A percentile compares a stretch with the other conserved stretches of the same genome.
Evolutionary conservation across 2,329 filamentous ascomycete genomes (phyloP).

Genomic region (Dryadomyces quercivorus): DNA sequence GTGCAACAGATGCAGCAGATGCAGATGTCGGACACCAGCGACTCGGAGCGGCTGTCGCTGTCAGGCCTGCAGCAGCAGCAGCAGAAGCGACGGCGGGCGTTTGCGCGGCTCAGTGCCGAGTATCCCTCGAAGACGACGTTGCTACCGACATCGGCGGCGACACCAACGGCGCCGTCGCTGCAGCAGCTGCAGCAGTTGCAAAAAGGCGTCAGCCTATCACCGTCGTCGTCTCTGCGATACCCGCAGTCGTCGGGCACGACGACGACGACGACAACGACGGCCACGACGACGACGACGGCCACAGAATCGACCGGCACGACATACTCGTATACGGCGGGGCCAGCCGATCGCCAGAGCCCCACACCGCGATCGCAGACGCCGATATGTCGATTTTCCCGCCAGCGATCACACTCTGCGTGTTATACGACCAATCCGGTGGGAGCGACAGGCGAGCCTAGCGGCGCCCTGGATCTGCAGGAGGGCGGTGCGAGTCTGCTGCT

Average conservation of each 20-base stretch:
- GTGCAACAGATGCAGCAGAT: slow-evolving; percentile 25
- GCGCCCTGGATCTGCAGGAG: not conserved
- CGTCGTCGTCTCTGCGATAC: not conserved
- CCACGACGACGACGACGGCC: too few species aligned
- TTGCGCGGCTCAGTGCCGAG: slow-evolving; percentile 4
- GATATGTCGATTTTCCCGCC: not conserved
- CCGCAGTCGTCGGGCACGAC: not conserved
- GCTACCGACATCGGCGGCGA: not conserved
- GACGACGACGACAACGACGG: too few species aligned
- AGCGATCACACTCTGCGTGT: not conserved
- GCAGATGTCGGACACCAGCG: slow-evolving; percentile 14
- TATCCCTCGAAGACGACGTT: not conserved
- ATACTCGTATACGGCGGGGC: too few species aligned
- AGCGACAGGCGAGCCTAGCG: not conserved
- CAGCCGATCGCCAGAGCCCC: not conserved
- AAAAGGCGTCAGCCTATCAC: not conserved
- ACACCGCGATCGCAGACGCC: not conserved
- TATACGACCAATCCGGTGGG: not conserved
- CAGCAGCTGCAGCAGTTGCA: not conserved
- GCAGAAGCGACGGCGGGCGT: not conserved
- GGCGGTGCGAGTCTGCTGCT: not conserved
- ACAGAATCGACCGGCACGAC: too few species aligned
- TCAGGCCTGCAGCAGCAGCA: not conserved
- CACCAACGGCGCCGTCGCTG: too few species aligned
- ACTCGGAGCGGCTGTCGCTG: slow-evolving; percentile 7